Percentiles rank a stretch among this genome's conserved stretches.
These are phyloP conservation scores for Lactarius sp. DNA, from an alignment of 768 basidiomycete genomes.

Conservation along the genomic window DNA sequence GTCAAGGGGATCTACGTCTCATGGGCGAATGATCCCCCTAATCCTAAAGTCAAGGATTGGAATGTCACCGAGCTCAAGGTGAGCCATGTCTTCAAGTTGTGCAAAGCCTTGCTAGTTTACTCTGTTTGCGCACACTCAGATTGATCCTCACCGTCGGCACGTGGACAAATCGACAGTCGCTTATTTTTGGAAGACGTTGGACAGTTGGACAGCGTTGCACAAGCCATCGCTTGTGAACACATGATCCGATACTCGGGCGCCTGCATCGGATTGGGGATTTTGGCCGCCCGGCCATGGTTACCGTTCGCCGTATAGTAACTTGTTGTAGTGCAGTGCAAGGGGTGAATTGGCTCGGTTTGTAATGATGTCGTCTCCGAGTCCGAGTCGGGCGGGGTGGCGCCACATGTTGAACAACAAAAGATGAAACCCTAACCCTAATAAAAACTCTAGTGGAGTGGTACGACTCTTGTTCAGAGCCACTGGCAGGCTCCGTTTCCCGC, in stretches of 20 bases:
- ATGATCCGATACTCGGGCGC: slow-evolving; percentile 25
- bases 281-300: neutral
- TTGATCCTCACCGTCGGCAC: slow-evolving; percentile 85
- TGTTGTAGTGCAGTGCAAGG: no score
- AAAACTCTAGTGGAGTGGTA: neutral
- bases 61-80: slow-evolving; percentile 95
- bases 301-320: neutral
- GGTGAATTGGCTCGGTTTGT: no score
- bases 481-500: neutral
- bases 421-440: slow-evolving; percentile 16
- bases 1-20: slow-evolving; percentile 95
- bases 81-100: neutral
- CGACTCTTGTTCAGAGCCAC: slow-evolving; percentile 2
- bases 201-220: slow-evolving; percentile 75
- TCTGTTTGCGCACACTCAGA: slow-evolving; percentile 41
- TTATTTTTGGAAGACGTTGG: slow-evolving; percentile 92
- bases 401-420: no score
- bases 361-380: no score
- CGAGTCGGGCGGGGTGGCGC: no score
- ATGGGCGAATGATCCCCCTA: slow-evolving; percentile 91
- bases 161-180: slow-evolving; percentile 93
- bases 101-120: neutral
- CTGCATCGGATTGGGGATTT: neutral
- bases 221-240: slow-evolving; percentile 69
- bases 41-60: slow-evolving; percentile 90